Base-by-base conservation (phyloP, 2,329 filamentous ascomycete genomes). In the Simplicillium aogashimaense region DNA sequence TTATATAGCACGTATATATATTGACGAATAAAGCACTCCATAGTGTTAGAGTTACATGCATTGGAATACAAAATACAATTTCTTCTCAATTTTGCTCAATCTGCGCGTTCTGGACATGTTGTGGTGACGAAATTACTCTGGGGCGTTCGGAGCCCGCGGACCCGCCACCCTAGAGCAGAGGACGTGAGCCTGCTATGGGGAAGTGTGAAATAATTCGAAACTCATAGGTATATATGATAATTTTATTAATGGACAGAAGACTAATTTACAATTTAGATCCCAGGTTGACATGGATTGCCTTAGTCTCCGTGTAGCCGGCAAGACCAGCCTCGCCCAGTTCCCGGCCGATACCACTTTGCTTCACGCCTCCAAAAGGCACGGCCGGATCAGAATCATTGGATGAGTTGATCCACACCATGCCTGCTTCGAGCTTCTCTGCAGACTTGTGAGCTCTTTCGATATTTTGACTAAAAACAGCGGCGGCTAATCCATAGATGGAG, bases 391-490 rank as follows among this genome's bases (percentile, higher is more conserved):
- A 64, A 33, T 69, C 65, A 32, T 68, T 66, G 5, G 59, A 64
- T 0, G 61, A 65, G 50, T 73, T 73, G 43, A 73, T 63, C 69
- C 67, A 72, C 11, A 72, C 67, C 65, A 69, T 71, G 25, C 78
- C 78, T 1, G 76, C 68, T 54, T 82, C 74, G 38, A 83, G 73
- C 13, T 69, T 69, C 44, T 70, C 69, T 4, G 74, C 66, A 1
- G 69, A 62, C 11, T 63, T 61, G 46, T 72, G 69, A 3, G 66
- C 61, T 20, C 60, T 58, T 40, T 63, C 67, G 38, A 82, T 63
- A 50, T 80, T 70, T 41, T 72, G 63, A 0, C 71, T 82, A 48
- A 83, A 83, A 2, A 84, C 57, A 0, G 78, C 72, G 8, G 72
- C 70, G 2, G 72, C 78, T 0, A 83, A 66, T 2, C 78, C 78